Evolutionary conservation across 371 early-diverging fungal species (phyloP), one percentile per base, ranked within the genome.

Genomic region (Rhizomucor miehei): DNA sequence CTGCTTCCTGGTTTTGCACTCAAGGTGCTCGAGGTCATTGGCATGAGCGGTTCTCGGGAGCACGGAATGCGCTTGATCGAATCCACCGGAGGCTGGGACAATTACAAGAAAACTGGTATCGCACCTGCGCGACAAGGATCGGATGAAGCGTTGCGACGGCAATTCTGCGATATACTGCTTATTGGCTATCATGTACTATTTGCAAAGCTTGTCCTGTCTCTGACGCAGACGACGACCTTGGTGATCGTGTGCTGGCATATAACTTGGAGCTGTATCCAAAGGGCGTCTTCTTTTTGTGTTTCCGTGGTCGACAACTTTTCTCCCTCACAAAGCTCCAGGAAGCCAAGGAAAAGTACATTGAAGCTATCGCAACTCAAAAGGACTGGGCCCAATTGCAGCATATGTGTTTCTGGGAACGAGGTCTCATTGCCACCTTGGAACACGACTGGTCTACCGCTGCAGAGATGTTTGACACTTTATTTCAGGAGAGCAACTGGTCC

Each of bases 301-400:
- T 83, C 36, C 67, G 59, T 17, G 88, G 79, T 1, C 72, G 81
- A 11, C 61, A 80, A 13, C 62, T 68, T 36, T 66, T 78, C 49
- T 60, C 75, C n/a, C 54, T 75, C 44, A 65, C 65, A 2, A 60
- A 67, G 6, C 59, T 84, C n/a, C 69, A 61, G 14, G 65, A 67
- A 23, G 87, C 89, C 1, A 69, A 74, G 6, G 57, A 5, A 2
- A 65, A 69, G 47, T 84, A 77, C 45, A 48, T 57, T 20, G 48
- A 45, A 29, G 63, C 79, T 1, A 66, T 80, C 37, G 62, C 52
- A n/a, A 59, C 62, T 8, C 74, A 57, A 39, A 59, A 60, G 24
- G 84, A 86, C n/a, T 89, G 87, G 89, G 64, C 67, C 14, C 87
- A 87, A 62, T 59, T 89, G 41, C 75, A 76, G 43, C 88, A 89